Conservation (phyloP, 495 filamentous ascomycete species). For the Annulohypoxylon bovei region DNA sequence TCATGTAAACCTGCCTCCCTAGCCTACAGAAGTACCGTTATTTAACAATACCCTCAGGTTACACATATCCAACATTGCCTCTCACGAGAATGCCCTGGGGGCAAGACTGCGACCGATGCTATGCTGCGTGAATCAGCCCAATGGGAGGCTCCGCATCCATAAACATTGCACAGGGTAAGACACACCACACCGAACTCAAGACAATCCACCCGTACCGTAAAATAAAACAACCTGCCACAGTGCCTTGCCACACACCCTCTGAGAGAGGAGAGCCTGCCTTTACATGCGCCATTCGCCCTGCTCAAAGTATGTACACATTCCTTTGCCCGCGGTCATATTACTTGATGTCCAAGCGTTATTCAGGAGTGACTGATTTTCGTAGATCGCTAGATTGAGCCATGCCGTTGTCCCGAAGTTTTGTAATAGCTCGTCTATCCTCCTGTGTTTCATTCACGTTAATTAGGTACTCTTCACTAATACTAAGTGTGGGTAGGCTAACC, state of each 20-base stretch:
- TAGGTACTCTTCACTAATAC: not conserved
- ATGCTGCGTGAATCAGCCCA: no score
- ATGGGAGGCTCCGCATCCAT: no score
- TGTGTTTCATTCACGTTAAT: not conserved
- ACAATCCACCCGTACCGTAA: not conserved
- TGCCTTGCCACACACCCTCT: not conserved
- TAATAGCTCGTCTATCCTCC: not conserved
- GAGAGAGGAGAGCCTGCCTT: no score
- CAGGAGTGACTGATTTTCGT: not conserved
- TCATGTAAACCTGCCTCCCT: not conserved
- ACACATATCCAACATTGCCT: conserved; percentile 4
- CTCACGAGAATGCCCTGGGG: not conserved
- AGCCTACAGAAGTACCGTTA: not conserved
- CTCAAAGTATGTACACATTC: not conserved
- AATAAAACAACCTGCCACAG: not conserved
- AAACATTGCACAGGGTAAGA: no score
- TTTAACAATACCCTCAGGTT: not conserved
- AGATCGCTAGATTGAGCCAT: not conserved
- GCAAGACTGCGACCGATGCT: not conserved
- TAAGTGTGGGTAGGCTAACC: no score
- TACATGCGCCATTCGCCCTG: not conserved
- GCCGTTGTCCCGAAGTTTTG: not conserved
- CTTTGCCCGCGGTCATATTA: not conserved
- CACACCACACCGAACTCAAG: not conserved
- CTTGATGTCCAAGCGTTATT: not conserved